Percentiles rank a stretch among this genome's conserved stretches.
Evolutionary conservation across 352 stramenopile genomes (phyloP).

Genomic region (Globisporangium recalcitrans): DNA sequence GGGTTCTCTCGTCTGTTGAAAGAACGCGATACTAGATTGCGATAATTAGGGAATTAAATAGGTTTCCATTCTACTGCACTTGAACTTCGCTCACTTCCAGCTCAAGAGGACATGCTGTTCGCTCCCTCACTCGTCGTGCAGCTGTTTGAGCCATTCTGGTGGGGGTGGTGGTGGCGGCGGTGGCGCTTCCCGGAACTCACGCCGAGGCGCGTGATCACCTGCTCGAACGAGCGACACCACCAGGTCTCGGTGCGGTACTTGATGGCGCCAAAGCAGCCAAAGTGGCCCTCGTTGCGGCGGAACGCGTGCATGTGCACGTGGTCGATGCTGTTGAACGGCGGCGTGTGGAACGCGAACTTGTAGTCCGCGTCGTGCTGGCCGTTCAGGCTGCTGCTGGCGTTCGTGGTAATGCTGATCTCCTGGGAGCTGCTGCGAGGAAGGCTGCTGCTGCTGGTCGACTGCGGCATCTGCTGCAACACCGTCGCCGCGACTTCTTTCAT

Average conservation of each 20-base stretch:
- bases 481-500: conserved; percentile 65
- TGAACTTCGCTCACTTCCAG: too few species aligned
- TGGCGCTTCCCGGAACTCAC: conserved; percentile 1
- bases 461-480: conserved; percentile 30
- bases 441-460: background rate
- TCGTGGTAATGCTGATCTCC: conserved; percentile 8
- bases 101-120: background rate
- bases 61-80: background rate
- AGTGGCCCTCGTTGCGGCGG: conserved; percentile 43
- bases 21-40: background rate
- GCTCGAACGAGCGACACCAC: conserved; percentile 81
- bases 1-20: background rate
- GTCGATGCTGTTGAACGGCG: conserved; percentile 88
- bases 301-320: conserved; percentile 89
- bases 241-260: conserved; percentile 85
- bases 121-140: conserved; percentile 3
- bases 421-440: background rate
- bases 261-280: conserved; percentile 64
- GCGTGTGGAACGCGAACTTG: conserved; percentile 81
- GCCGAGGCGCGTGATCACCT: conserved; percentile 53
- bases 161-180: background rate
- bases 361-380: conserved; percentile 30
- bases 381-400: conserved; percentile 3
- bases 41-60: conserved; percentile 6
- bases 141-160: conserved; percentile 3